Conservation (phyloP, 805 yeast species). For the Barnettozyma californica region DNA sequence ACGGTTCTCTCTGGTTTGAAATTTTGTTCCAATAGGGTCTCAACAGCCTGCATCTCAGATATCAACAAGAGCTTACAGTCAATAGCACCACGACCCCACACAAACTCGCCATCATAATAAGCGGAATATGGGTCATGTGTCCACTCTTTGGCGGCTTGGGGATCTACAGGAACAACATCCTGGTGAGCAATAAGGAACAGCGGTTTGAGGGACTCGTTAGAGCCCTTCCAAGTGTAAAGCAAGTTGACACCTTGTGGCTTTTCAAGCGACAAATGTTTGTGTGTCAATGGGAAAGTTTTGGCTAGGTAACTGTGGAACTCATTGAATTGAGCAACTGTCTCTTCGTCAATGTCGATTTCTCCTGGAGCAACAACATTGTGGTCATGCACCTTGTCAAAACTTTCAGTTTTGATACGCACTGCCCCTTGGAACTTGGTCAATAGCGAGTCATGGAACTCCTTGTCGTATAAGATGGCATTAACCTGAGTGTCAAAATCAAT, state of each 20-base stretch:
- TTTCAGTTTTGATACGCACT: conserved; percentile 5
- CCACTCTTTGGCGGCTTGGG: conserved; percentile 55
- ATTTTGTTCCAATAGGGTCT: conserved; percentile 42
- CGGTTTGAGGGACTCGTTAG: conserved; percentile 49
- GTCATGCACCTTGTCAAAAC: conserved; percentile 3
- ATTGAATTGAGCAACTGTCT: conserved; percentile 13
- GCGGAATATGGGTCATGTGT: conserved; percentile 61
- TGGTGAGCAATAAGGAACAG: conserved; percentile 71
- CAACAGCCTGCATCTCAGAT: conserved; percentile 63
- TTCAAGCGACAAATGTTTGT: conserved; percentile 41
- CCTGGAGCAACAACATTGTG: background rate
- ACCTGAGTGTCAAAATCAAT: background rate
- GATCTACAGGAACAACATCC: conserved; percentile 77
- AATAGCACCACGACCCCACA: conserved; percentile 75
- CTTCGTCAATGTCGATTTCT: conserved; percentile 2
- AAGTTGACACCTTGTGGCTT: conserved; percentile 61
- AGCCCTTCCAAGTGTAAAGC: conserved; percentile 61
- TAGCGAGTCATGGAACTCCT: conserved; percentile 3
- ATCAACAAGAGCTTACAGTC: conserved; percentile 72
- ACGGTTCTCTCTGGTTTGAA: conserved; percentile 60
- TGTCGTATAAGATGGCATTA: background rate
- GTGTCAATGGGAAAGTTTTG: conserved; percentile 51
- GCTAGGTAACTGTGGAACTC: conserved; percentile 48
- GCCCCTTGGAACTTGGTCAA: conserved; percentile 8
- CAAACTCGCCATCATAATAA: conserved; percentile 51